Evolutionary conservation across 352 stramenopile genomes (phyloP).

Genomic region (Pythium brachiatum): DNA sequence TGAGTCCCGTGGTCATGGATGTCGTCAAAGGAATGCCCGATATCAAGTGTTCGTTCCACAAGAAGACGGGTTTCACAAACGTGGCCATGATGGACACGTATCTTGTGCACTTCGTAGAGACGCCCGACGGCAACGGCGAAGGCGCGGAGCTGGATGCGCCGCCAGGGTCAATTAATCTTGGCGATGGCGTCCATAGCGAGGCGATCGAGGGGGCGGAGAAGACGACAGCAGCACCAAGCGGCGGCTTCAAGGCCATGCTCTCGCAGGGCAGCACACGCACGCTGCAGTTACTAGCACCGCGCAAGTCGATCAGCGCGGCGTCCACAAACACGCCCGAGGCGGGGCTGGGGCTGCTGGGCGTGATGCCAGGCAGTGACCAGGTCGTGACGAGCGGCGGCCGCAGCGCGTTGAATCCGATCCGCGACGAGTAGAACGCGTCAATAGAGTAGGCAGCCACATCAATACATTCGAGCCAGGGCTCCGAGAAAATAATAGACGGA

Average conservation of each 20-base stretch:
- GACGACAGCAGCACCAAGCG: not conserved
- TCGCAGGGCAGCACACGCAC: slow-evolving; percentile 28
- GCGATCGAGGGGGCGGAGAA: slow-evolving; percentile 13
- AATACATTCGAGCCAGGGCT: no score
- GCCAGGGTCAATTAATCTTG: slow-evolving; percentile 15
- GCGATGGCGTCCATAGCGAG: slow-evolving; percentile 6
- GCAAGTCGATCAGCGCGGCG: slow-evolving; percentile 16
- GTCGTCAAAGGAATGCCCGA: slow-evolving; percentile 84
- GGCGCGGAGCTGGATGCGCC: not conserved
- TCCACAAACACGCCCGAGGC: not conserved
- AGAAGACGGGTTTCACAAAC: slow-evolving; percentile 81
- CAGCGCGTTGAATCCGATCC: slow-evolving; percentile 4
- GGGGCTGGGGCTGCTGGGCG: not conserved
- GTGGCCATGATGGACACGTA: slow-evolving; percentile 83
- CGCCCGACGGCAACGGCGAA: slow-evolving; percentile 18
- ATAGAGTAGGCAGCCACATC: no score
- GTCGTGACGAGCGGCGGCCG: slow-evolving; percentile 2
- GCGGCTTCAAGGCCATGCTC: slow-evolving; percentile 20
- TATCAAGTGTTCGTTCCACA: slow-evolving; percentile 79
- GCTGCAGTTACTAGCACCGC: slow-evolving; percentile 24
- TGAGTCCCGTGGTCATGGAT: slow-evolving; percentile 77
- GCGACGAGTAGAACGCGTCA: not conserved
- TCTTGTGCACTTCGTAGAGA: slow-evolving; percentile 74
- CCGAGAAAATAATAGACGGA: no score
- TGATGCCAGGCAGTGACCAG: slow-evolving; percentile 3